These are phyloP conservation scores for Aureobasidium sp. DNA, from an alignment of 2,329 filamentous ascomycete species.

Conservation along the genomic window DNA sequence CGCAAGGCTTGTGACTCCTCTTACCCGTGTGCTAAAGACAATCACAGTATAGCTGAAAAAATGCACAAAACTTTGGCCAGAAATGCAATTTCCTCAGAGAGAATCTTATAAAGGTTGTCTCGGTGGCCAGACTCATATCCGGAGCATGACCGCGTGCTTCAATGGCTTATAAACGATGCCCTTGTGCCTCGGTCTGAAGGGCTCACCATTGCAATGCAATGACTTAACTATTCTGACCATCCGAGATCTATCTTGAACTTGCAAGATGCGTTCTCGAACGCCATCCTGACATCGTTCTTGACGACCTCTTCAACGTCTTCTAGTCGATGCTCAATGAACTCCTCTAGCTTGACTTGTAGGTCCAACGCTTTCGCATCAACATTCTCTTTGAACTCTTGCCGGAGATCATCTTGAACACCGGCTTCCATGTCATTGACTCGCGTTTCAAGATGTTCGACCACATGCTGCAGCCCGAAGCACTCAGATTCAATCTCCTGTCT, in stretches of 20 bases:
- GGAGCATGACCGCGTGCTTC: too few species aligned
- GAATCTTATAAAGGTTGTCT: too few species aligned
- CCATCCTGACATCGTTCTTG: background rate
- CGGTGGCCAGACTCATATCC: too few species aligned
- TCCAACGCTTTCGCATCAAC: background rate
- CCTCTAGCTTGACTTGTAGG: constrained; percentile 1
- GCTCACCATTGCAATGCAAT: too few species aligned
- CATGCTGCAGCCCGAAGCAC: background rate
- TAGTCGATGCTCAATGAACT: background rate
- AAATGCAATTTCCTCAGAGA: too few species aligned
- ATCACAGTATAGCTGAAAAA: too few species aligned
- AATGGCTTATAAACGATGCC: too few species aligned
- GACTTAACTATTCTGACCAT: background rate
- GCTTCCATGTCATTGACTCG: background rate
- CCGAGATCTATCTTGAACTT: background rate
- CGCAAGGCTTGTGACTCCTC: too few species aligned
- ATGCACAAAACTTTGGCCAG: too few species aligned
- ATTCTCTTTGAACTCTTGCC: background rate
- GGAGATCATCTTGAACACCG: background rate
- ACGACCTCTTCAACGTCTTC: background rate
- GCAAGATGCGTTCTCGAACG: background rate
- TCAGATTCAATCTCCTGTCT: background rate
- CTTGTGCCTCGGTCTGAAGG: too few species aligned
- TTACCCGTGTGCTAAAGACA: too few species aligned
- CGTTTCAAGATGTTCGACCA: background rate